Percentiles rank a stretch among this genome's conserved stretches.
Conservation (phyloP, 176 grass and related monocot genomes). For the Tillandsia fasciculata region DNA sequence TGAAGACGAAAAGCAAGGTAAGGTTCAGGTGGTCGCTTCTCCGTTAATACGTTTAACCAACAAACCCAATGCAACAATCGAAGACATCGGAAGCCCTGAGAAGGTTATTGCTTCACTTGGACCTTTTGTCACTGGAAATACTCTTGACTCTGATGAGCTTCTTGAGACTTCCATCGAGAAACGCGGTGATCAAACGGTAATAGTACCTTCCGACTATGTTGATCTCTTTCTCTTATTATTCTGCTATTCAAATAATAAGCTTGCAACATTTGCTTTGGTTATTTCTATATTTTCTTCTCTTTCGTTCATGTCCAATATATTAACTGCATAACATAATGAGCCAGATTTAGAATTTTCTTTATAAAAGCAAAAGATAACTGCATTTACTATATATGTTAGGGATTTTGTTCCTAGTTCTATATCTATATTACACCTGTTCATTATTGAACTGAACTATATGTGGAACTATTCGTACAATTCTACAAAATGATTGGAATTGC, state of each 20-base stretch:
- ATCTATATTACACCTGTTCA: no score
- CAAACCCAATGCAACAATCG: slow-evolving; percentile 73
- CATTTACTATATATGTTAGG: no score
- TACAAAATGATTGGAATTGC: no score
- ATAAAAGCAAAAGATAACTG: no score
- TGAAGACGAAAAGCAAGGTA: slow-evolving; percentile 87
- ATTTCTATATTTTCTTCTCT: neutral
- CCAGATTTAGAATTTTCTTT: no score
- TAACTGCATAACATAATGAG: no score
- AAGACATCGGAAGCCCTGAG: slow-evolving; percentile 93
- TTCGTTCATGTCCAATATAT: no score
- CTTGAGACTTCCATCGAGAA: slow-evolving; percentile 58
- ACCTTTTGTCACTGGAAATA: slow-evolving; percentile 95
- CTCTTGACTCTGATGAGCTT: slow-evolving; percentile 73
- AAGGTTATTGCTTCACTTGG: slow-evolving; percentile 76
- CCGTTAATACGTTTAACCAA: slow-evolving; percentile 89
- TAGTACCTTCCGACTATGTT: neutral
- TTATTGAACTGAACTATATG: no score
- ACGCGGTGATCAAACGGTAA: slow-evolving; percentile 58
- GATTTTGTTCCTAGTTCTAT: no score
- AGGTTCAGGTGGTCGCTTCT: slow-evolving; percentile 81
- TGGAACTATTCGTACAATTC: no score
- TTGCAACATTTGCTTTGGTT: neutral
- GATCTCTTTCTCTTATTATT: neutral
- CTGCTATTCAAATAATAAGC: neutral